Percentiles rank a stretch among this genome's conserved stretches.
Evolutionary conservation across 129 eudicot genomes (phyloP).

Genomic region (Flaveria sonorensis): DNA sequence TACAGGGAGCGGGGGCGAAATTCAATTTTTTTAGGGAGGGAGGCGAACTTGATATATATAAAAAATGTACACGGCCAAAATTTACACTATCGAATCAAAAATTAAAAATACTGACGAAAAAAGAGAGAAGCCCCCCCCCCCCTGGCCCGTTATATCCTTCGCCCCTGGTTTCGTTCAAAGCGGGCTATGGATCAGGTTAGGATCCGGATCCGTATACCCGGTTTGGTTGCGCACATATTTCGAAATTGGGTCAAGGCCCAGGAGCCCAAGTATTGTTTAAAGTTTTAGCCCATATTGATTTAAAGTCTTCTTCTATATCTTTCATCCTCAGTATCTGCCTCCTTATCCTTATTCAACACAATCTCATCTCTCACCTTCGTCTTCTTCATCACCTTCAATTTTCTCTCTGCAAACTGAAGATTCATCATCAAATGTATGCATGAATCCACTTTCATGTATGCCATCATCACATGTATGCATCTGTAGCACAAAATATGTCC

Average conservation of each 20-base stretch:
- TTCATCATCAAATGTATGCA: constrained; percentile 2
- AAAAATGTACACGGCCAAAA: too few relatives aligned
- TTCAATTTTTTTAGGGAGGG: too few relatives aligned
- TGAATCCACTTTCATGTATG: constrained; percentile 10
- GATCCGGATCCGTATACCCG: too few relatives aligned
- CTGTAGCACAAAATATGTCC: constrained; percentile 58
- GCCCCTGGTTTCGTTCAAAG: too few relatives aligned
- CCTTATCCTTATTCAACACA: constrained; percentile 33
- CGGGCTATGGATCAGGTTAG: too few relatives aligned
- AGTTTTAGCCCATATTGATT: background rate
- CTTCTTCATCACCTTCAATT: constrained; percentile 23
- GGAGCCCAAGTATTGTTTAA: background rate
- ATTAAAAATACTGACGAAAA: too few relatives aligned
- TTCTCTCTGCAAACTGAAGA: background rate
- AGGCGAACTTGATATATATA: too few relatives aligned
- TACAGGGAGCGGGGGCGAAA: too few relatives aligned
- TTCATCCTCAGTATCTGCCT: constrained; percentile 30
- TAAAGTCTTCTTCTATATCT: constrained; percentile 20
- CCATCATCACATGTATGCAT: constrained; percentile 26
- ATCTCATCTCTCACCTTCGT: constrained; percentile 28
- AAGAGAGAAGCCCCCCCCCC: too few relatives aligned
- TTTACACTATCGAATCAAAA: too few relatives aligned
- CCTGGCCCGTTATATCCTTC: too few relatives aligned
- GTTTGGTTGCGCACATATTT: too few relatives aligned
- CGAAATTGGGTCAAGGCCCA: background rate